phyloP scores from a whole-genome alignment of 2,329 filamentous ascomycete genomes.

The Fusarium secorum region DNA sequence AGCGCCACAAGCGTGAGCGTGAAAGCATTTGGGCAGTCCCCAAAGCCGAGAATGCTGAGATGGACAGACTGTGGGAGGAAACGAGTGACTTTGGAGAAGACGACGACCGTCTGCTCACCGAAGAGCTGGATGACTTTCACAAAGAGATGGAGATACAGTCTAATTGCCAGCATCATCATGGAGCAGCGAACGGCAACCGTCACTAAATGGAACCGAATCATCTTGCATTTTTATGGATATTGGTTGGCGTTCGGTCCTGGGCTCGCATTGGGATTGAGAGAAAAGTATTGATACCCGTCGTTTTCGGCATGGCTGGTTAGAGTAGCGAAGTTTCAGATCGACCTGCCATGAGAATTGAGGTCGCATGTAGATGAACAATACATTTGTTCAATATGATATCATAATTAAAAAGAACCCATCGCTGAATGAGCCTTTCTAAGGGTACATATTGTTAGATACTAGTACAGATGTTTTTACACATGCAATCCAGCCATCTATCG shows the following conservation, averaged over 20 bases:
- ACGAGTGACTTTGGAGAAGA: constrained; percentile 87
- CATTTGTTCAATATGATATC: constrained; percentile 13
- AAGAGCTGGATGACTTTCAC: constrained; percentile 68
- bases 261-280: constrained; percentile 21
- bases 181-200: constrained; percentile 43
- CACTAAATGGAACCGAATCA: constrained; percentile 27
- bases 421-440: constrained; percentile 27
- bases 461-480: constrained; percentile 53
- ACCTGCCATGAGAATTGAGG: neutral
- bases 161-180: constrained; percentile 51
- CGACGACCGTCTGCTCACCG: constrained; percentile 77
- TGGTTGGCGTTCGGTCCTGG: constrained; percentile 43
- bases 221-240: constrained; percentile 4
- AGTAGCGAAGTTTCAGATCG: neutral
- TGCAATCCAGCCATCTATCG: constrained; percentile 48
- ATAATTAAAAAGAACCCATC: constrained; percentile 30
- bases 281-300: constrained; percentile 45
- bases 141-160: constrained; percentile 51
- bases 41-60: constrained; percentile 69
- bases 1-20: constrained; percentile 88
- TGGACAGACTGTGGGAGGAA: constrained; percentile 85
- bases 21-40: constrained; percentile 94
- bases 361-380: neutral
- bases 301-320: constrained; percentile 19
- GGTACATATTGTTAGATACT: constrained; percentile 46